Base-by-base conservation (phyloP, 352 stramenopile genomes). In the Halophytophthora batemanensis region DNA sequence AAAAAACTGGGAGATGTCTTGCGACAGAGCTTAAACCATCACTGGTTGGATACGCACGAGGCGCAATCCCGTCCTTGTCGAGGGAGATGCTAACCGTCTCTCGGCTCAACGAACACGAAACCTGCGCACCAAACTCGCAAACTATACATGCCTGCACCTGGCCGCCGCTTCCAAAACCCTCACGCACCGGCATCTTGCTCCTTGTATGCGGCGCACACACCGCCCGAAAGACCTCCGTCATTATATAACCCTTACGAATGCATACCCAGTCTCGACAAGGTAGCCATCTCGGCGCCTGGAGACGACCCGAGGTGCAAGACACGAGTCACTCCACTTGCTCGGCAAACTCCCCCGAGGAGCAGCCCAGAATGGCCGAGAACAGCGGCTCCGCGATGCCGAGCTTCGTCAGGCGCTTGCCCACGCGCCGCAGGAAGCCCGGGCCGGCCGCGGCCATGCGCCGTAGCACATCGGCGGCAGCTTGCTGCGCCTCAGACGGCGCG, bases 31-130 rank as follows among this genome's bases (percentile, higher is more conserved):
- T 91, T 91, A 89, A 91, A 91, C 80, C 82, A 86, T 75, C 49
- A 75, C 45, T 69, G 61, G 68, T 88, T 87, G 77, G 73, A 87
- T 91, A 84, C 82, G 76, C 78, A 71, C 25, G 49, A 43, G 46
- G 75, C 74, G 80, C 74, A 90, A 87, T 96, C 86, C 83, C 86
- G 86, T 96, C 83, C 86, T 96, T 96, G 85, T 93, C 86, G 84
- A 96, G 86, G 86, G 83, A 95, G 86, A 96, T 96, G 86, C 86
- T 96, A 96, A 96, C 83, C 82, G 67, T 96, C 86, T 96, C 86
- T 96, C 86, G 86, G 83, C 78, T 96, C 86, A 96, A 93, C 86
- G 83, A 93, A 96, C 86, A 96, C 86, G 59, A 58, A 54, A n/a
- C 0, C 31, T 0, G 0, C 1, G 2, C 1, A 0, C 3, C 0